Conservation (phyloP, 1,284 basidiomycete species). For the Heterobasidion annosum region DNA sequence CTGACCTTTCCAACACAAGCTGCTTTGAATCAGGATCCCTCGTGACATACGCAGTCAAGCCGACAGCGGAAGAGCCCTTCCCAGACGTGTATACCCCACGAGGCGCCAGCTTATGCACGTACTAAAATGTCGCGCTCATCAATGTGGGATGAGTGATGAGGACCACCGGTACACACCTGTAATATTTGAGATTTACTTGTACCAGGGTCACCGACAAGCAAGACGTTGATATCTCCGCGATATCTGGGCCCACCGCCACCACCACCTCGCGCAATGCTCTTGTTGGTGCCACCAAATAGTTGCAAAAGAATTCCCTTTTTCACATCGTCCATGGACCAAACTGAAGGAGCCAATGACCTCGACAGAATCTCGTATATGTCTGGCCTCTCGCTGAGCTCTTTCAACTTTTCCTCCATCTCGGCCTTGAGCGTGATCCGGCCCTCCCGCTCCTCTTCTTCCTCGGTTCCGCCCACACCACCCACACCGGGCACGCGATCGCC, state of each 20-base stretch:
- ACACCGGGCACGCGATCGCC: slow-evolving; percentile 68
- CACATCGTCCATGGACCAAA: slow-evolving; percentile 98
- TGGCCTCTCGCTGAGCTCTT: slow-evolving; percentile 61
- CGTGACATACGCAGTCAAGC: slow-evolving; percentile 97
- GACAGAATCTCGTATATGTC: slow-evolving; percentile 89
- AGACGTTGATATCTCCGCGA: slow-evolving; percentile 95
- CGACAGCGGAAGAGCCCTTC: slow-evolving; percentile 96
- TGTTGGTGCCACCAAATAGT: slow-evolving; percentile 96
- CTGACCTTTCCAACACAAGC: slow-evolving; percentile 88
- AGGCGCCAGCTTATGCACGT: slow-evolving; percentile 98
- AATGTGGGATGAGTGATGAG: not conserved
- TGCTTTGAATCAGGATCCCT: slow-evolving; percentile 98
- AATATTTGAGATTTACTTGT: slow-evolving; percentile 95
- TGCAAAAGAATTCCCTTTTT: slow-evolving; percentile 97
- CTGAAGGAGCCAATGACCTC: slow-evolving; percentile 84
- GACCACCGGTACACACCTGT: slow-evolving; percentile 37
- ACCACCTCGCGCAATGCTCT: slow-evolving; percentile 86
- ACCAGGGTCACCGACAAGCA: slow-evolving; percentile 97
- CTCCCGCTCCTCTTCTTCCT: slow-evolving; percentile 47
- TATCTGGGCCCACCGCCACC: slow-evolving; percentile 94
- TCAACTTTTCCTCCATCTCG: slow-evolving; percentile 52
- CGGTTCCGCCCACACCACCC: slow-evolving; percentile 75
- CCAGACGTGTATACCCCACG: slow-evolving; percentile 96
- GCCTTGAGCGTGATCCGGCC: slow-evolving; percentile 41
- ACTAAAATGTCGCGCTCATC: slow-evolving; percentile 36